Percentiles rank a stretch among this genome's conserved stretches.
Evolutionary conservation across 2,329 filamentous ascomycete species (phyloP).

Genomic region (Hyphodiscus sp.): DNA sequence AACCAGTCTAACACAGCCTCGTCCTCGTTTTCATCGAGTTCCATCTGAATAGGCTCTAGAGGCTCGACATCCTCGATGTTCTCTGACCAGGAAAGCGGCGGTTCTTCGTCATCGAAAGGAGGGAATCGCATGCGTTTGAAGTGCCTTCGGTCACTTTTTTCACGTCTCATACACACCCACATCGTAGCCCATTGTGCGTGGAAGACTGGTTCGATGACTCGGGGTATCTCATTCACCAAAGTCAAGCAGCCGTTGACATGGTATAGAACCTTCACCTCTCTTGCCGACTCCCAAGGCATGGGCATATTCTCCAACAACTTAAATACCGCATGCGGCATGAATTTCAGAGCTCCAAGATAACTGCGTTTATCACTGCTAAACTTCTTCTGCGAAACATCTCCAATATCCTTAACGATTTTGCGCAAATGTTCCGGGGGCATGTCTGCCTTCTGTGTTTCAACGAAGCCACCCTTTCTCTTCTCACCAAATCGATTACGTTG

Average conservation of each 20-base stretch:
- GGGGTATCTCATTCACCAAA: constrained; percentile 89
- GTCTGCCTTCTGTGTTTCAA: constrained; percentile 96
- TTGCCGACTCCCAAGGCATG: constrained; percentile 96
- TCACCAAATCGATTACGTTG: constrained; percentile 93
- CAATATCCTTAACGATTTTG: constrained; percentile 97
- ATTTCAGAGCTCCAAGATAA: constrained; percentile 94
- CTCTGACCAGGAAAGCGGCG: constrained; percentile 94
- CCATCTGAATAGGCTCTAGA: constrained; percentile 96
- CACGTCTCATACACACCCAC: constrained; percentile 97
- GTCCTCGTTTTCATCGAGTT: constrained; percentile 91
- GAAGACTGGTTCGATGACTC: constrained; percentile 96
- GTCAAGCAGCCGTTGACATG: constrained; percentile 97
- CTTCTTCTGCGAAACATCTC: constrained; percentile 98
- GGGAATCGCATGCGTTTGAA: constrained; percentile 99
- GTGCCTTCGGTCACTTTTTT: constrained; percentile 90
- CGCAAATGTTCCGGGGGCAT: constrained; percentile 98
- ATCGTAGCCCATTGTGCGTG: constrained; percentile 99
- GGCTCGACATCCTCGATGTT: constrained; percentile 99
- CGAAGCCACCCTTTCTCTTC: constrained; percentile 92
- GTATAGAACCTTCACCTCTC: constrained; percentile 96
- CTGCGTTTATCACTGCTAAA: constrained; percentile 98
- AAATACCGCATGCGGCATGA: constrained; percentile 97
- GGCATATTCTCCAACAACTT: constrained; percentile 99
- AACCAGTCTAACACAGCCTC: constrained; percentile 92
- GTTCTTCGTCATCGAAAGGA: constrained; percentile 97